Evolutionary conservation across 2,329 filamentous ascomycete species (phyloP).

Genomic region (Clarireedia hainanense): DNA sequence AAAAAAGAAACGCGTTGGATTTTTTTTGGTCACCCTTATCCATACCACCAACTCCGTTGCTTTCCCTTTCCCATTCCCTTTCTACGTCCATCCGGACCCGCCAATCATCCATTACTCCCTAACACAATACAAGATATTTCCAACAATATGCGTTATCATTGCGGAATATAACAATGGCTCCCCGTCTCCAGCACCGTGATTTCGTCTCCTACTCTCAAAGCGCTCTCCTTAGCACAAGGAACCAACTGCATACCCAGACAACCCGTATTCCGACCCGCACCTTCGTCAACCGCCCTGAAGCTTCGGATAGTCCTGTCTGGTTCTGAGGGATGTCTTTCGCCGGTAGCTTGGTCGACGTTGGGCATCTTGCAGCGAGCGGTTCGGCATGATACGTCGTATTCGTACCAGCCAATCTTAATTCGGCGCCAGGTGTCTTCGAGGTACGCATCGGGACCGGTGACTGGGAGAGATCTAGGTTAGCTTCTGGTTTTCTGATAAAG

Average conservation of each 20-base stretch:
- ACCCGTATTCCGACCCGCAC: conserved; percentile 43
- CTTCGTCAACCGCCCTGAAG: conserved; percentile 52
- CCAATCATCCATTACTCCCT: neutral
- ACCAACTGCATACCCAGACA: conserved; percentile 61
- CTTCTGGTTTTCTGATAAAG: neutral
- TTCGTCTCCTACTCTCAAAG: conserved; percentile 10
- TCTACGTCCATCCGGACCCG: neutral
- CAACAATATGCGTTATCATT: neutral
- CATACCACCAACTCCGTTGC: neutral
- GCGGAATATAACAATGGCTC: conserved; percentile 8
- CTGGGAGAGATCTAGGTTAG: neutral
- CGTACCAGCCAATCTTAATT: conserved; percentile 43
- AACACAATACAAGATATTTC: no score
- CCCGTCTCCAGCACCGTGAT: conserved; percentile 12
- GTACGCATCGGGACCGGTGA: conserved; percentile 56
- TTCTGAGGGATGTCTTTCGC: conserved; percentile 36
- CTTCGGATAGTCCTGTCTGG: conserved; percentile 50
- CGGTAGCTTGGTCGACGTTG: conserved; percentile 53
- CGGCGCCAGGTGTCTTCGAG: conserved; percentile 64
- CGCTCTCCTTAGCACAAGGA: conserved; percentile 39
- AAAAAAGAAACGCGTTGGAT: neutral
- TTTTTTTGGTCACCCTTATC: no score
- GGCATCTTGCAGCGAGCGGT: conserved; percentile 65
- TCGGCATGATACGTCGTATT: conserved; percentile 54
- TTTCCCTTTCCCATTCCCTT: neutral